Evolutionary conservation across 805 yeast genomes (phyloP), one percentile per base, ranked within the genome.

Genomic region (Blastobotrys muscicola): DNA sequence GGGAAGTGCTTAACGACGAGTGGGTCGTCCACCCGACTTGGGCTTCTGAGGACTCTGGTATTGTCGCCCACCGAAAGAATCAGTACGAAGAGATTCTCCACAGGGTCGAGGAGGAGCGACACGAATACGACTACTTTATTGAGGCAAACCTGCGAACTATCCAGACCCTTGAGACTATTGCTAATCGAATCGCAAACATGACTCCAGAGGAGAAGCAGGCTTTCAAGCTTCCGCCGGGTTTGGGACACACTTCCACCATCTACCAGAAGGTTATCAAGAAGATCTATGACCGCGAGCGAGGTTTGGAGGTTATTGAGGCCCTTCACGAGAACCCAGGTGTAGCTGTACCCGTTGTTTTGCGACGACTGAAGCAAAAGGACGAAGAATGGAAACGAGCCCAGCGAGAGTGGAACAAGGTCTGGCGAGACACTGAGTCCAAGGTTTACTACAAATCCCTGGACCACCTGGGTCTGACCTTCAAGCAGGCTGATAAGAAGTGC

Each of bases 1-100:
- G 97, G 97, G 97, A 90, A 58, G 96, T 92, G 11, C 72, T 92
- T 54, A 92, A 92, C 63, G 98, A 92, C 62, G 97, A 90, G 64
- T 92, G 97, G 97, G 97, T 92, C 31, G 96, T 97, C 5, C 97
- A 92, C 64, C 99, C 99, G 15, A 94, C 95, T n/a, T 92, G 99
- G 99, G 98, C 97, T 3, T 90, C 97, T 0, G 99, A 92, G 62
- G 99, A 92, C 62, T 85, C 96, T 9, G 99, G 98, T 0, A 92
- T 90, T 56, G 89, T 92, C 60, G 96, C 98, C n/a, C 99, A 92
- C 62, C 78, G 97, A 51, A 92, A 92, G 65, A 92, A 92, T 60
- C 98, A 92, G 66, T 92, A 90, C 61, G 99, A 92, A 64, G 99
- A 92, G 62, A 85, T 92, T 40, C 66, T 92, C 43, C 89, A 87